Conservation (phyloP, 495 filamentous ascomycete genomes). For the Penicillium maclennaniae region DNA sequence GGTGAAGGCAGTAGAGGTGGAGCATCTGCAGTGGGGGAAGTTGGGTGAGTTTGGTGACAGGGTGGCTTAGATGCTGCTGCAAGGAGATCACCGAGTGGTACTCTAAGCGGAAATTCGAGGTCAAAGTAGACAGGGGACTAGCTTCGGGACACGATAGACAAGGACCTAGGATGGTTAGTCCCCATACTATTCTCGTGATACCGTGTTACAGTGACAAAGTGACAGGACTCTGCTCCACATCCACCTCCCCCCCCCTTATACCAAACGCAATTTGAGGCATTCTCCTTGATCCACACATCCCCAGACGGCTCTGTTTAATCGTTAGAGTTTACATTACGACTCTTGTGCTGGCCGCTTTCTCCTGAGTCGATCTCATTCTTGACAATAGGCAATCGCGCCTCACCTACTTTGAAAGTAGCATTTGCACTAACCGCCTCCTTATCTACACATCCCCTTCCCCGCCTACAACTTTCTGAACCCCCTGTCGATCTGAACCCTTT, state of each 20-base stretch:
- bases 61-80: not conserved
- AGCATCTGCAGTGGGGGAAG: not conserved
- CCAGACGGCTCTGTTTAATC: not conserved
- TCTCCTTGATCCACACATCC: not conserved
- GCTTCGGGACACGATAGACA: not conserved
- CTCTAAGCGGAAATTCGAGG: not conserved
- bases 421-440: slow-evolving; percentile 9
- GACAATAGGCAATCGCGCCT: not conserved
- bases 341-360: not conserved
- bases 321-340: not conserved
- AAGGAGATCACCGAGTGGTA: not conserved
- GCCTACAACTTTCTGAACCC: slow-evolving; percentile 4
- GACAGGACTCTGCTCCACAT: not conserved
- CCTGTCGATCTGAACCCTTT: not conserved
- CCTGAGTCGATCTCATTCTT: not conserved
- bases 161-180: too few relatives aligned
- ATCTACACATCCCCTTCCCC: slow-evolving; percentile 8
- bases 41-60: not conserved
- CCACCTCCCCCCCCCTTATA: not conserved
- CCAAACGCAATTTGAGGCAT: not conserved
- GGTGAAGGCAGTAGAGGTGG: not conserved
- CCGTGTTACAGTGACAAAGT: not conserved
- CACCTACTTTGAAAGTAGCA: not conserved
- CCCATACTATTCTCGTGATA: too few relatives aligned
- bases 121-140: not conserved